Evolutionary conservation across 306 rosid genomes (phyloP), one percentile per base, ranked within the genome.

Genomic region (Astragalus glycyphyllos): DNA sequence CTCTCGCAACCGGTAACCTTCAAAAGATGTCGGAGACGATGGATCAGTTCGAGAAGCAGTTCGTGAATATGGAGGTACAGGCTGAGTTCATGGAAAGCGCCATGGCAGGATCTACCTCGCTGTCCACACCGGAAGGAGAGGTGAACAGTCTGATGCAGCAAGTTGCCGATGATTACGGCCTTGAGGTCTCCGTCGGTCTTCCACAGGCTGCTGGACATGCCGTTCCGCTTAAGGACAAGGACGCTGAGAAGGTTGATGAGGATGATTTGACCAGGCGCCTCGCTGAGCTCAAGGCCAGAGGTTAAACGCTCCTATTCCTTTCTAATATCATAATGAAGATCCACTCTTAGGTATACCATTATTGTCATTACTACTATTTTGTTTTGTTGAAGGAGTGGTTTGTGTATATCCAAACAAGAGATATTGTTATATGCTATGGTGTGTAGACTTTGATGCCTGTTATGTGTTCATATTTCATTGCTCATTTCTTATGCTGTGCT

Each of bases 21-120:
- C 97, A 92, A 90, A 92, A 90, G 93, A 92, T 90, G 97, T 90
- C 97, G 7, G 97, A 92, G 87, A 92, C 96, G 0, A 92, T 92
- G 98, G 98, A 92, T 56, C 82, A 74, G 45, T 92, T 92, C 50
- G 98, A 92, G 93, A 92, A 88, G 85, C 97, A 92, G 82, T 92
- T 92, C 38, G 97, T 92, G 12, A 90, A 92, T 60, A 92, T 92
- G 98, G 98, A 92, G 87, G 98, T 92, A 29, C 98, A 92, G 75
- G 98, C 98, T 0, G 98, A 88, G 84, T 92, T 92, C 72, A 88
- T 92, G 98, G 97, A 92, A 82, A 88, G 85, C 63, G 82, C 98
- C 50, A 92, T 92, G 98, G 98, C 98, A 2, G 98, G 98, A 12
- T 90, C 97, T 0, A 92, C 98, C 10, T 92, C 98, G 7, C 83